Conservation (phyloP, 169 alveolate species). For the Cryptosporidium meleagridis region DNA sequence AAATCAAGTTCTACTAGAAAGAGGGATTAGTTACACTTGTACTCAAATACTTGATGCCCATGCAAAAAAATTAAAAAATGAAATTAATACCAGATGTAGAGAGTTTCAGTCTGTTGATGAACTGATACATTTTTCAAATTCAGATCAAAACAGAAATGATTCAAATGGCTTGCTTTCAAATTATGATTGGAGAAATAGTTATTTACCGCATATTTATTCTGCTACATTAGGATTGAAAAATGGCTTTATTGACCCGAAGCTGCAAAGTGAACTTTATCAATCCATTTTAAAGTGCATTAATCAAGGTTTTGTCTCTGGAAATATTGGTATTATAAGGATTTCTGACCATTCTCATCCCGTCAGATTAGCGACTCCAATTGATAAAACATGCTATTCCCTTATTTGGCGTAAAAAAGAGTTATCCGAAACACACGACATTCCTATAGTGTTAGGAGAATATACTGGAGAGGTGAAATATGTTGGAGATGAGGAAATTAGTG, state of each 20-base stretch:
- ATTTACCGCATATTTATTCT: constrained; percentile 54
- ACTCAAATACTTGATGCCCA: constrained; percentile 58
- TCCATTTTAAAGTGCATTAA: constrained; percentile 47
- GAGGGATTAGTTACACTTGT: constrained; percentile 34
- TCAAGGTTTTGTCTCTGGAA: constrained; percentile 17
- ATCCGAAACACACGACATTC: constrained; percentile 26
- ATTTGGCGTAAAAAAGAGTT: constrained; percentile 39
- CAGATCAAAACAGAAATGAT: background rate
- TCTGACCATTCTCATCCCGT: constrained; percentile 78
- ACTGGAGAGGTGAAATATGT: constrained; percentile 68
- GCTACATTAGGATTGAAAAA: constrained; percentile 29
- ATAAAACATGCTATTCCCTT: constrained; percentile 34
- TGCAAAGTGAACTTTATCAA: constrained; percentile 2
- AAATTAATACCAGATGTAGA: constrained; percentile 54
- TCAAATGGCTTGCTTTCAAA: background rate
- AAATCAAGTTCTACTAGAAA: constrained; percentile 27
- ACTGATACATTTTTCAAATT: constrained; percentile 10
- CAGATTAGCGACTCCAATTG: constrained; percentile 77
- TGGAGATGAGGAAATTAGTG: constrained; percentile 65
- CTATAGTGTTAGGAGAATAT: constrained; percentile 61
- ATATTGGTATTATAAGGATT: constrained; percentile 42
- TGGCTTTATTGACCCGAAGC: constrained; percentile 50
- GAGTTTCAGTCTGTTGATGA: constrained; percentile 38
- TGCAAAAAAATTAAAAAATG: constrained; percentile 32
- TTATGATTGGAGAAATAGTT: background rate